Percentiles rank a stretch among this genome's conserved stretches.
phyloP scores from a whole-genome alignment of 805 yeast species.

The Lipomyces orientalis region DNA sequence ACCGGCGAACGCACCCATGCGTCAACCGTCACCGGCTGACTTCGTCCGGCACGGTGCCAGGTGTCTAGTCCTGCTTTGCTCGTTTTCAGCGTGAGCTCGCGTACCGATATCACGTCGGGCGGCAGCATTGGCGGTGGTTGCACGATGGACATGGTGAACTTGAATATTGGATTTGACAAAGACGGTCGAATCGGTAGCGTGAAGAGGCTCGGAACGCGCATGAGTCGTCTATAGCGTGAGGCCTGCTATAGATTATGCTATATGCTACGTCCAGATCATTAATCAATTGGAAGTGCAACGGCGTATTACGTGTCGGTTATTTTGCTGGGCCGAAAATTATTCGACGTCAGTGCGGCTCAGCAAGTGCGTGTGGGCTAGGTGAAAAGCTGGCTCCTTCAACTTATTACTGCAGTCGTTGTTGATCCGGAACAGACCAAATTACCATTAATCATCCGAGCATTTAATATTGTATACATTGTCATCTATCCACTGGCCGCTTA shows the following conservation, averaged over 20 bases:
- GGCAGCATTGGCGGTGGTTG: slow-evolving; percentile 29
- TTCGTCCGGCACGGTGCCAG: slow-evolving; percentile 42
- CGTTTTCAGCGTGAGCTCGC: slow-evolving; percentile 62
- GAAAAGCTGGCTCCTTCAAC: not conserved
- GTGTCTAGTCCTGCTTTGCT: slow-evolving; percentile 27
- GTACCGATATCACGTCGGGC: slow-evolving; percentile 27
- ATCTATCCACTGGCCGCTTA: not conserved
- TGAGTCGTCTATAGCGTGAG: not conserved
- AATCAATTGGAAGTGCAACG: not conserved
- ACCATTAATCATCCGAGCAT: not conserved
- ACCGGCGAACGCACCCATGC: slow-evolving; percentile 70
- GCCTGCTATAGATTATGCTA: not conserved
- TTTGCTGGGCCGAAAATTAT: not conserved
- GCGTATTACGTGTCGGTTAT: not conserved
- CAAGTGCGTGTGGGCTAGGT: not conserved
- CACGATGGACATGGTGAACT: slow-evolving; percentile 4
- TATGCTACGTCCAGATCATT: not conserved
- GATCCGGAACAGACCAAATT: not conserved
- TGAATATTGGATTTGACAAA: not conserved
- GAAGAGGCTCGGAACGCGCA: not conserved
- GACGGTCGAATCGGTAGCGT: not conserved
- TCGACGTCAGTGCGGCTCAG: slow-evolving; percentile 1
- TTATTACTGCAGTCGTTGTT: not conserved
- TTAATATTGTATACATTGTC: not conserved
- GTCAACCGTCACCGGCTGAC: slow-evolving; percentile 69